Conservation (phyloP, 2,329 filamentous ascomycete genomes). For the Claviceps sp. region DNA sequence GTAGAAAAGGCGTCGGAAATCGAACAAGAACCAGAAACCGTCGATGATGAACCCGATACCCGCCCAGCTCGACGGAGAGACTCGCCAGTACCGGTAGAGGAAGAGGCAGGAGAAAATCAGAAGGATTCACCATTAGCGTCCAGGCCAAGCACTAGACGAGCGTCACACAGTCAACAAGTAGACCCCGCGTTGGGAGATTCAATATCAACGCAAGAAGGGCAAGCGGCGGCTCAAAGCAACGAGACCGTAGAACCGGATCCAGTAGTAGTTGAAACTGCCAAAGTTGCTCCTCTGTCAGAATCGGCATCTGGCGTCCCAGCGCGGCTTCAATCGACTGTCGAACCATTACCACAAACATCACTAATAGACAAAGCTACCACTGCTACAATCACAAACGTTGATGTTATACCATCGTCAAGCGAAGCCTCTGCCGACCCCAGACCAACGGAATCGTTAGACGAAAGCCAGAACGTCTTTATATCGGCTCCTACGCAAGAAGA, state of each 20-base stretch:
- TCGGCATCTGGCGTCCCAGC: not conserved
- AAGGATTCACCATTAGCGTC: not conserved
- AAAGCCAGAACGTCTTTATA: not conserved
- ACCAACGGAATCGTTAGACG: not conserved
- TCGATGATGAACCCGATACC: not conserved
- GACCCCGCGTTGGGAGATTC: not conserved
- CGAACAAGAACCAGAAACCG: not conserved
- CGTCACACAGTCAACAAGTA: slow-evolving; percentile 3
- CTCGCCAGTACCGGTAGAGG: not conserved
- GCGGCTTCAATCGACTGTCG: slow-evolving; percentile 1
- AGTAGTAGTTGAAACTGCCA: not conserved
- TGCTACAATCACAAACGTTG: not conserved
- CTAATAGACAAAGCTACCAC: slow-evolving; percentile 2
- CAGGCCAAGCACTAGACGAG: not conserved
- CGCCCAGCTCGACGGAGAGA: not conserved
- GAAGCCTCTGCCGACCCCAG: not conserved
- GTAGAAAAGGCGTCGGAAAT: not conserved
- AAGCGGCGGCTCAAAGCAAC: not conserved
- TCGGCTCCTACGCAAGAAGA: not conserved
- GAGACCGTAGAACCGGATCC: not conserved
- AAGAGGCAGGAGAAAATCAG: not conserved
- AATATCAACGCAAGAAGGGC: not conserved
- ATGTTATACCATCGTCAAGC: not conserved
- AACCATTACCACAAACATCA: slow-evolving; percentile 1
- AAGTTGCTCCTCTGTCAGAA: not conserved